Percentiles rank a stretch among this genome's conserved stretches.
phyloP scores from a whole-genome alignment of 495 filamentous ascomycete genomes.

The Letharia lupina region DNA sequence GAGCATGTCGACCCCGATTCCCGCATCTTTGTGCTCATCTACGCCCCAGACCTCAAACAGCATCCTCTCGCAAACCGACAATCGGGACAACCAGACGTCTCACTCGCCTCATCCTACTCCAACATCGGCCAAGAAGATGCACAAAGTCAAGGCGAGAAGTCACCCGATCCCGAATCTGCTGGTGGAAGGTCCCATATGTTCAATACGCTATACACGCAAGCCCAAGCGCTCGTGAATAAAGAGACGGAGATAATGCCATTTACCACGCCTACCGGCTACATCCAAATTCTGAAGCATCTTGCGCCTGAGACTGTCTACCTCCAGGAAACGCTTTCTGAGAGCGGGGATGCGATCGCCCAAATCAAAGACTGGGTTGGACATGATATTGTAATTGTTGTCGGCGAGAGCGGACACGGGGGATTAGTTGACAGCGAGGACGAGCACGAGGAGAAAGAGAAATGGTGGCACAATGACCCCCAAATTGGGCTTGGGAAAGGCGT shows the following conservation, averaged over 20 bases:
- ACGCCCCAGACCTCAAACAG: constrained; percentile 70
- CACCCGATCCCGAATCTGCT: constrained; percentile 34
- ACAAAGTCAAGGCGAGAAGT: constrained; percentile 56
- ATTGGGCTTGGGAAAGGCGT: constrained; percentile 81
- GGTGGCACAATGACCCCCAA: constrained; percentile 76
- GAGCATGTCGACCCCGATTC: constrained; percentile 58
- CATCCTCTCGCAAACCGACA: constrained; percentile 37
- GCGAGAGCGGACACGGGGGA: constrained; percentile 73
- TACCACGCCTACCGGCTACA: constrained; percentile 63
- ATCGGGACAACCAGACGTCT: constrained; percentile 45
- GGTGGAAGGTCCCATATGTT: constrained; percentile 44
- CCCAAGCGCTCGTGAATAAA: constrained; percentile 66
- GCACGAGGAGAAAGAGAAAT: constrained; percentile 50
- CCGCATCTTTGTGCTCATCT: constrained; percentile 80
- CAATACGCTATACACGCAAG: constrained; percentile 68
- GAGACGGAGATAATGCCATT: constrained; percentile 82
- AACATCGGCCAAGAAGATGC: constrained; percentile 74
- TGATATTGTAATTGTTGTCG: constrained; percentile 76
- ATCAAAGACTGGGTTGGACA: constrained; percentile 81
- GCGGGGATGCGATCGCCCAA: constrained; percentile 59
- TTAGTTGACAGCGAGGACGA: constrained; percentile 89
- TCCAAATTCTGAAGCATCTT: constrained; percentile 77
- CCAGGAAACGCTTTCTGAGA: constrained; percentile 65
- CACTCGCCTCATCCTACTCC: constrained; percentile 77
- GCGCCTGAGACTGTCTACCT: constrained; percentile 77